These are phyloP conservation scores for Byssoonygena ceratinophila DNA, from an alignment of 2,329 filamentous ascomycete genomes.

Conservation along the genomic window DNA sequence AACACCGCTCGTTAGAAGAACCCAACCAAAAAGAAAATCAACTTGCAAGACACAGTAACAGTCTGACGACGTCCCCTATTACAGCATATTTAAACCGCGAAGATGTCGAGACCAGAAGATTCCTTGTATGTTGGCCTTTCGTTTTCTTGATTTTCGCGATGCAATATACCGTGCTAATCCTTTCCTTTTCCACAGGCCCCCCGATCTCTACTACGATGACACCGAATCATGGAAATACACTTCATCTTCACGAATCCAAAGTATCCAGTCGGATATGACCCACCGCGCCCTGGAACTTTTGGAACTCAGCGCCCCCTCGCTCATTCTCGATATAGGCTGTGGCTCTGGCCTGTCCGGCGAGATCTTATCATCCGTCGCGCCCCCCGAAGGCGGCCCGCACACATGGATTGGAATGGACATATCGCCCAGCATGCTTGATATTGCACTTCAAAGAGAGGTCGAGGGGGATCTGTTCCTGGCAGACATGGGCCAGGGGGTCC, in stretches of 20 bases:
- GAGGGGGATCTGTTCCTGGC: slow-evolving; percentile 90
- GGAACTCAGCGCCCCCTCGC: slow-evolving; percentile 62
- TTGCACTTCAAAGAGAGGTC: slow-evolving; percentile 81
- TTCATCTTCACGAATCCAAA: slow-evolving; percentile 86
- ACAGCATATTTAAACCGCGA: slow-evolving; percentile 27
- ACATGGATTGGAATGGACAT: slow-evolving; percentile 98
- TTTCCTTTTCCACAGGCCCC: slow-evolving; percentile 49
- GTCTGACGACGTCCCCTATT: neutral
- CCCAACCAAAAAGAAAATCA: too few relatives aligned
- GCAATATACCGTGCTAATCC: neutral
- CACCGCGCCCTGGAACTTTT: slow-evolving; percentile 86
- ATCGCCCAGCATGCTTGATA: slow-evolving; percentile 88
- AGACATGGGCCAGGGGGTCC: slow-evolving; percentile 90
- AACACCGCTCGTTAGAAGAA: too few relatives aligned
- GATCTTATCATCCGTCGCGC: slow-evolving; percentile 64
- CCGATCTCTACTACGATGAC: slow-evolving; percentile 97
- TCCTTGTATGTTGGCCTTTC: slow-evolving; percentile 54
- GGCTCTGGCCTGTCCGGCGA: slow-evolving; percentile 90
- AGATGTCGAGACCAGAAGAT: slow-evolving; percentile 95
- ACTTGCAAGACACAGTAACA: neutral
- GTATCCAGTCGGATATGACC: slow-evolving; percentile 92
- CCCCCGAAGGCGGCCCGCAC: slow-evolving; percentile 71
- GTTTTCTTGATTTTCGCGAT: neutral
- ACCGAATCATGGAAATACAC: slow-evolving; percentile 94
- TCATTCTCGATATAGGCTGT: slow-evolving; percentile 95